Evolutionary conservation across 768 basidiomycete genomes (phyloP).

Genomic region (Serpula lacrymans): DNA sequence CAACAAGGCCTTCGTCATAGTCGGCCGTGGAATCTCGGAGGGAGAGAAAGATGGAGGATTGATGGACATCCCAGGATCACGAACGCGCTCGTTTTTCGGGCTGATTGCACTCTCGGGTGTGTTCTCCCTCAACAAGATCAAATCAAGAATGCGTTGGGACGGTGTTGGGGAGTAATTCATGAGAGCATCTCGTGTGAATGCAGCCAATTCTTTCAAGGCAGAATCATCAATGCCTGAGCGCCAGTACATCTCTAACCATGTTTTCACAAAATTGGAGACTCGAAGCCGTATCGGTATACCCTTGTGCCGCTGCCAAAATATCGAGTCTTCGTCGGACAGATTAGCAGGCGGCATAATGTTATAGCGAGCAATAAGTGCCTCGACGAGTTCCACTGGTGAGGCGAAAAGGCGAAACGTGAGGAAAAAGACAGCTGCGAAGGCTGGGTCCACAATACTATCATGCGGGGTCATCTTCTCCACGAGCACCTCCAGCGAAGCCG

Average conservation of each 20-base stretch:
- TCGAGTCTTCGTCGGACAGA: constrained; percentile 55
- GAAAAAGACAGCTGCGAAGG: constrained; percentile 89
- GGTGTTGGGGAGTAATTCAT: constrained; percentile 62
- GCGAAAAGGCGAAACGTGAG: constrained; percentile 93
- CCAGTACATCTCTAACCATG: constrained; percentile 94
- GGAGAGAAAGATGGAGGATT: constrained; percentile 52
- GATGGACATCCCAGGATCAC: constrained; percentile 73
- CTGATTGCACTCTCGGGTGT: constrained; percentile 46
- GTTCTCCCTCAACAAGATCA: constrained; percentile 54
- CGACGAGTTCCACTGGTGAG: constrained; percentile 70
- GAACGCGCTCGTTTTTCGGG: constrained; percentile 59
- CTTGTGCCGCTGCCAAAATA: constrained; percentile 83
- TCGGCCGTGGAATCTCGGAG: constrained; percentile 79
- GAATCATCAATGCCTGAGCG: constrained; percentile 66
- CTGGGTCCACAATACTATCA: constrained; percentile 83
- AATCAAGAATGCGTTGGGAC: constrained; percentile 69
- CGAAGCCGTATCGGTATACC: constrained; percentile 87
- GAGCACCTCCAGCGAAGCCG: constrained; percentile 82
- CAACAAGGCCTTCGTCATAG: constrained; percentile 78
- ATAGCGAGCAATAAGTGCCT: constrained; percentile 77
- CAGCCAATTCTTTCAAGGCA: constrained; percentile 52
- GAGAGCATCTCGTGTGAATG: constrained; percentile 62
- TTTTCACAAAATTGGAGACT: constrained; percentile 90
- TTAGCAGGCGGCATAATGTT: constrained; percentile 66
- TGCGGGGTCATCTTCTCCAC: constrained; percentile 99